Conservation (phyloP, 176 grass and related monocot species). For the Bothriochloa decipiens region DNA sequence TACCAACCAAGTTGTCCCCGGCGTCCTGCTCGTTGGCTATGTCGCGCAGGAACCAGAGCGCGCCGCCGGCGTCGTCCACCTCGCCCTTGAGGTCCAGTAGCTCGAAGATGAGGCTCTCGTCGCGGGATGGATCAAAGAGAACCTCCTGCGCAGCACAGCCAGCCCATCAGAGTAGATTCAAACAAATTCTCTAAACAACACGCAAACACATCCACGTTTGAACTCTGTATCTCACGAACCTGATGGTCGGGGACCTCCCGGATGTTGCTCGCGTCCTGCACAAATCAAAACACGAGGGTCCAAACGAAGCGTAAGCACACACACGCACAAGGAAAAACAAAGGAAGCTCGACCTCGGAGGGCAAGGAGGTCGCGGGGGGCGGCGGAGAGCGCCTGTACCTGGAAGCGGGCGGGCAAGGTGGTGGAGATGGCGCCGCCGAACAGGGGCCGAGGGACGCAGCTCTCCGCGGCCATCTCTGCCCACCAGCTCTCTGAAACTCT, state of each 20-base stretch:
- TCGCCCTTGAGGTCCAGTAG: slow-evolving; percentile 85
- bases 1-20: slow-evolving; percentile 62
- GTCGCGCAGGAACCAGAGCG: slow-evolving; percentile 85
- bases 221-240: no score
- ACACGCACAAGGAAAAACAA: background rate
- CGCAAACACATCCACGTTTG: background rate
- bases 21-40: slow-evolving; percentile 85
- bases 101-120: slow-evolving; percentile 94
- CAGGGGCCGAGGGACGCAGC: slow-evolving; percentile 51
- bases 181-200: background rate
- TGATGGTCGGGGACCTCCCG: slow-evolving; percentile 86
- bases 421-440: slow-evolving; percentile 89
- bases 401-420: slow-evolving; percentile 70
- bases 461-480: slow-evolving; percentile 67
- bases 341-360: background rate
- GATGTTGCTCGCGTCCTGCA: slow-evolving; percentile 85
- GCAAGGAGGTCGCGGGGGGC: background rate
- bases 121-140: slow-evolving; percentile 71
- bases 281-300: background rate
- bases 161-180: background rate
- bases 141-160: slow-evolving; percentile 58
- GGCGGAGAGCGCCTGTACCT: slow-evolving; percentile 36
- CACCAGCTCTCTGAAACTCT: background rate
- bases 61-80: slow-evolving; percentile 70
- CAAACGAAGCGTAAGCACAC: background rate